Evolutionary conservation across 2,329 filamentous ascomycete genomes (phyloP), one percentile per base, ranked within the genome.

Genomic region (Lachnellula occidentalis): DNA sequence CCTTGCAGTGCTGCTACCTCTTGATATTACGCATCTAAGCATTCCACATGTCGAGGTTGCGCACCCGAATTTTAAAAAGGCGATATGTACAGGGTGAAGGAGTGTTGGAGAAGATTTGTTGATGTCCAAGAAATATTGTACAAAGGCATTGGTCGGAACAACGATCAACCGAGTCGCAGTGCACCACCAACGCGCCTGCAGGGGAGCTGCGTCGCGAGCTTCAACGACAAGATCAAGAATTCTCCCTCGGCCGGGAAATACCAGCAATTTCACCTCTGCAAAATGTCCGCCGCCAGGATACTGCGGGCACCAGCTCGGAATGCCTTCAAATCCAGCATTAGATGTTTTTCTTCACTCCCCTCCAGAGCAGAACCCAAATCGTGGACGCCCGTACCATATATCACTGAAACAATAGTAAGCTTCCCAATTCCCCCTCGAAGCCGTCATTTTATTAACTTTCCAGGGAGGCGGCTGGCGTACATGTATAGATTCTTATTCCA

Each of bases 381-480:
- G 22, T 70, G 66, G 66, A 70, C 66, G 21, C 78, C 78, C n/a
- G 78, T 77, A 34, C 78, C 78, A 19, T 78, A 75, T 53, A 75
- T 80, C 52, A 79, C 77, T 12, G 78, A 80, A 70, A 79, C 77
- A 52, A 73, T 79, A 62, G 77, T 80, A 73, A 62, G 71, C 83
- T 66, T 50, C 70, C 67, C 45, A 36, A 6, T 69, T 61, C 39
- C 65, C 71, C 22, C 63, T 57, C 51, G 50, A 34, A 43, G 21
- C 21, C 14, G 43, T 24, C 34, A 15, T 46, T 49, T 57, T 58
- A 53, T 61, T 69, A 54, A 65, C 68, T 55, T 50, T 61, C 34
- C 65, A 91, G 87, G 80, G 85, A 65, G 85, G 85, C 61, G 87
- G 87, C 58, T 88, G 87, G 80, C 85, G 86, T 70, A 89, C 86